A percentile compares a stretch with the other conserved stretches of the same genome.
These are phyloP conservation scores for Mycosarcoma maydis DNA, from an alignment of 1,284 basidiomycete genomes.

Conservation along the genomic window DNA sequence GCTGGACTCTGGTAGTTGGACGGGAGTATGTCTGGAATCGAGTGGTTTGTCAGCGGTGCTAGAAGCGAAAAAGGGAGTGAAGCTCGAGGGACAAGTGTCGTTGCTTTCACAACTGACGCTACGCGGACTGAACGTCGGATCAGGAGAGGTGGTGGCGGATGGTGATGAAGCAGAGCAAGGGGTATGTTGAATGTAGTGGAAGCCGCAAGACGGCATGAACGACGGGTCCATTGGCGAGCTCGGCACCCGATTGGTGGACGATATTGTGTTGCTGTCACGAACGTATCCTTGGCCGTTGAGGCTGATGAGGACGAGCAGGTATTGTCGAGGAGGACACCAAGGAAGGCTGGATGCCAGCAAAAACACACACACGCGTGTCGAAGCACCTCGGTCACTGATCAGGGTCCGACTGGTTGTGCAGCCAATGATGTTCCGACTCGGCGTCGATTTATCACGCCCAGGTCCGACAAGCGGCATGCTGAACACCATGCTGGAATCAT, in stretches of 20 bases:
- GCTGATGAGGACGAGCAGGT: neutral
- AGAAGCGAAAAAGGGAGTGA: neutral
- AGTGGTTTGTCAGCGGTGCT: neutral
- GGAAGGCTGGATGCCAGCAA: neutral
- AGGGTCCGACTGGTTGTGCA: conserved; percentile 38
- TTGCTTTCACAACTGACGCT: conserved; percentile 12
- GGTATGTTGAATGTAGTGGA: neutral
- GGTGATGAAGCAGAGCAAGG: conserved; percentile 15
- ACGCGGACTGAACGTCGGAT: conserved; percentile 9
- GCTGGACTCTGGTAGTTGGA: neutral
- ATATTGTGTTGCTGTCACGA: neutral
- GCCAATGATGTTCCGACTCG: too few species aligned
- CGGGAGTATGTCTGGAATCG: neutral
- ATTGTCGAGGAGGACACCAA: conserved; percentile 3
- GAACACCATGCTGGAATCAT: too few species aligned
- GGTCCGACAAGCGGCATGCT: too few species aligned
- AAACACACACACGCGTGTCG: too few species aligned
- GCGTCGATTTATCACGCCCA: too few species aligned
- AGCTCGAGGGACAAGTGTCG: neutral
- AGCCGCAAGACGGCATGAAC: conserved; percentile 10
- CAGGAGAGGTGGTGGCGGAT: conserved; percentile 9
- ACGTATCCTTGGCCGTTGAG: neutral
- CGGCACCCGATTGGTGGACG: conserved; percentile 7
- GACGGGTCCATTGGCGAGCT: conserved; percentile 13
- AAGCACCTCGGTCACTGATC: conserved; percentile 23